Conservation (phyloP, 1,139 yeast genomes). For the Pichia sp. region DNA sequence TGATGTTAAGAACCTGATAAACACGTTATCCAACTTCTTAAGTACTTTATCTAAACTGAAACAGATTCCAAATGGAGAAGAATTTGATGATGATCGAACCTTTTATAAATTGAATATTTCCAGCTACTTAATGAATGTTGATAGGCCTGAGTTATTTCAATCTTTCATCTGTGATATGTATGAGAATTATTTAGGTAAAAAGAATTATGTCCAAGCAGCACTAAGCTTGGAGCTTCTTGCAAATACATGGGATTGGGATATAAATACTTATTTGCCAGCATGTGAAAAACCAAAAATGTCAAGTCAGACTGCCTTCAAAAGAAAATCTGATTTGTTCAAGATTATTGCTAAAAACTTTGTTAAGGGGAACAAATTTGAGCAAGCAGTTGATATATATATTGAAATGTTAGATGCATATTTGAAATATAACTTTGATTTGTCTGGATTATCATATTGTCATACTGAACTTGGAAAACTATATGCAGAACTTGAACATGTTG, state of each 20-base stretch:
- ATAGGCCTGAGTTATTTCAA: constrained; percentile 74
- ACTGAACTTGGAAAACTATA: constrained; percentile 62
- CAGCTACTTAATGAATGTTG: constrained; percentile 69
- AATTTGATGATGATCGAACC: constrained; percentile 81
- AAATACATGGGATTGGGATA: constrained; percentile 71
- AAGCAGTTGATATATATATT: constrained; percentile 70
- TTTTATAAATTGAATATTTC: constrained; percentile 73
- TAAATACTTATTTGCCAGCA: constrained; percentile 47
- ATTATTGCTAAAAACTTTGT: constrained; percentile 66
- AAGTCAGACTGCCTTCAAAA: constrained; percentile 69
- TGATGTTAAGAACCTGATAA: constrained; percentile 45
- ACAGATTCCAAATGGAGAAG: constrained; percentile 73
- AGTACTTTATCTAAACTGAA: constrained; percentile 60
- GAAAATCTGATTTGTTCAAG: constrained; percentile 68
- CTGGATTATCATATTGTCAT: constrained; percentile 70
- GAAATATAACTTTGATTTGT: constrained; percentile 65
- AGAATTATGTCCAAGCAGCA: constrained; percentile 75
- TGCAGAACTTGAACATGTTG: constrained; percentile 60
- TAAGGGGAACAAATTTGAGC: constrained; percentile 67
- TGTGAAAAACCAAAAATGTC: constrained; percentile 68
- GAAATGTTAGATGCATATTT: constrained; percentile 74
- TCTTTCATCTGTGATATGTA: constrained; percentile 71
- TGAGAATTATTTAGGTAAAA: constrained; percentile 52
- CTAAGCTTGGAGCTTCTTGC: constrained; percentile 73
- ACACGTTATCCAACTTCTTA: constrained; percentile 56